Evolutionary conservation across 352 stramenopile genomes (phyloP).

Genomic region (Globisporangium polare): DNA sequence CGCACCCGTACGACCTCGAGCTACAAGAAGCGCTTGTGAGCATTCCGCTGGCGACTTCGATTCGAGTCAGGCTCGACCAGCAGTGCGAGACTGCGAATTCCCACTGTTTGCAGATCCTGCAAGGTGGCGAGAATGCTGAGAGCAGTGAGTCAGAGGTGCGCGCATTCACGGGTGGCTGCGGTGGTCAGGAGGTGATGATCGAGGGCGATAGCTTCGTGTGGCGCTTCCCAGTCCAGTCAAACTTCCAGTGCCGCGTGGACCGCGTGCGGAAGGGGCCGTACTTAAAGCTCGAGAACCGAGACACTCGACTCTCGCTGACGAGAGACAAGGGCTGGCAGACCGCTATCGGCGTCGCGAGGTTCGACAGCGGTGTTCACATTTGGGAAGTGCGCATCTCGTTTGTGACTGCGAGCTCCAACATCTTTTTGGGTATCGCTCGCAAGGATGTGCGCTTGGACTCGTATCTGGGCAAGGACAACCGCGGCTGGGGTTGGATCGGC

Average conservation of each 20-base stretch:
- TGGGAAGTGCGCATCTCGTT: slow-evolving; percentile 88
- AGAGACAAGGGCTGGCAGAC: slow-evolving; percentile 89
- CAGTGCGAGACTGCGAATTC: slow-evolving; percentile 79
- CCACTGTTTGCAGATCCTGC: slow-evolving; percentile 86
- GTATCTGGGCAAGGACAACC: slow-evolving; percentile 90
- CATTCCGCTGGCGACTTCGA: slow-evolving; percentile 80
- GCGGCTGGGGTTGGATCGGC: slow-evolving; percentile 89
- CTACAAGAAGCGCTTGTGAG: slow-evolving; percentile 75
- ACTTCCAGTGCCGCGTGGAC: slow-evolving; percentile 87
- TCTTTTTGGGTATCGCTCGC: slow-evolving; percentile 85
- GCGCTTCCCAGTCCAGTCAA: slow-evolving; percentile 84
- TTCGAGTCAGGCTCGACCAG: slow-evolving; percentile 73
- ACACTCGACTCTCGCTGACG: slow-evolving; percentile 78
- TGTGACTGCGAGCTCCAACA: slow-evolving; percentile 87
- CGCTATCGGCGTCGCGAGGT: slow-evolving; percentile 82
- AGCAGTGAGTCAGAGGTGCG: slow-evolving; percentile 73
- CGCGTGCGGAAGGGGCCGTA: slow-evolving; percentile 82
- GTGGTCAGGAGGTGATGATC: slow-evolving; percentile 85
- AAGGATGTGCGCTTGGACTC: slow-evolving; percentile 84
- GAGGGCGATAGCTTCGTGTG: slow-evolving; percentile 85
- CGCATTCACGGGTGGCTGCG: slow-evolving; percentile 78
- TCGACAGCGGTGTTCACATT: slow-evolving; percentile 81
- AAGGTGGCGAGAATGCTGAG: slow-evolving; percentile 52
- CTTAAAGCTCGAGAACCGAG: slow-evolving; percentile 85
- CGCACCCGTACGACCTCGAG: slow-evolving; percentile 79